These are phyloP conservation scores for Phytopythium montanum DNA, from an alignment of 352 stramenopile genomes.

Conservation along the genomic window DNA sequence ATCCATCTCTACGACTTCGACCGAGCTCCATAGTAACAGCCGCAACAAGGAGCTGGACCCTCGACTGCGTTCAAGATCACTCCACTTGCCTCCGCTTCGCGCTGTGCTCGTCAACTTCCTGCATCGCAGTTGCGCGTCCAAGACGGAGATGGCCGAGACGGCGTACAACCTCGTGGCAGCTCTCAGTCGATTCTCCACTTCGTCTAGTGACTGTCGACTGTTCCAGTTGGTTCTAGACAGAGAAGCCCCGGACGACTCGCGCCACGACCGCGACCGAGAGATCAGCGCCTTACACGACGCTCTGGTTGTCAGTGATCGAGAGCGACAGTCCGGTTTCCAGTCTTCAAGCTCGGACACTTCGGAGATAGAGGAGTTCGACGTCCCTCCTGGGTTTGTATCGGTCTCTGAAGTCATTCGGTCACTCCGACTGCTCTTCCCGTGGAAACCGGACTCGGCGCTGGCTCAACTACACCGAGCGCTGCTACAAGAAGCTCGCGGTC, in stretches of 20 bases:
- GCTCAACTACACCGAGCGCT: constrained; percentile 39
- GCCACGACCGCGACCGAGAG: constrained; percentile 37
- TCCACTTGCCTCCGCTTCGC: background rate
- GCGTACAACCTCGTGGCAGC: constrained; percentile 56
- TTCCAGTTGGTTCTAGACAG: constrained; percentile 48
- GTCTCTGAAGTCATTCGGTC: constrained; percentile 43
- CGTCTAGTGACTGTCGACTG: constrained; percentile 46
- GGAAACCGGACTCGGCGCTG: constrained; percentile 48
- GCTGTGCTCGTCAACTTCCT: constrained; percentile 27
- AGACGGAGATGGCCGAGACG: constrained; percentile 41
- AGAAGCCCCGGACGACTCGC: constrained; percentile 43
- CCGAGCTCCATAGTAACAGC: background rate
- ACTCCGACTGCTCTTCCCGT: constrained; percentile 49
- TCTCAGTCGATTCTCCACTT: constrained; percentile 33
- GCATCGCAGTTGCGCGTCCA: constrained; percentile 24
- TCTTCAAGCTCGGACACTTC: background rate
- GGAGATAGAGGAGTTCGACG: background rate
- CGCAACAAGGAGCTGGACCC: background rate
- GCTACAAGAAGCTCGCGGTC: constrained; percentile 37
- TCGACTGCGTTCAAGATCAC: background rate
- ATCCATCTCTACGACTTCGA: background rate
- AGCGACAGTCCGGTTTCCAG: constrained; percentile 25
- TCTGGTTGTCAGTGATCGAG: constrained; percentile 41
- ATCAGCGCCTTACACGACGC: constrained; percentile 44
- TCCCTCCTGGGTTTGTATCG: constrained; percentile 23